Conservation (phyloP, 306 rosid species). For the Amphicarpaea edgeworthii region DNA sequence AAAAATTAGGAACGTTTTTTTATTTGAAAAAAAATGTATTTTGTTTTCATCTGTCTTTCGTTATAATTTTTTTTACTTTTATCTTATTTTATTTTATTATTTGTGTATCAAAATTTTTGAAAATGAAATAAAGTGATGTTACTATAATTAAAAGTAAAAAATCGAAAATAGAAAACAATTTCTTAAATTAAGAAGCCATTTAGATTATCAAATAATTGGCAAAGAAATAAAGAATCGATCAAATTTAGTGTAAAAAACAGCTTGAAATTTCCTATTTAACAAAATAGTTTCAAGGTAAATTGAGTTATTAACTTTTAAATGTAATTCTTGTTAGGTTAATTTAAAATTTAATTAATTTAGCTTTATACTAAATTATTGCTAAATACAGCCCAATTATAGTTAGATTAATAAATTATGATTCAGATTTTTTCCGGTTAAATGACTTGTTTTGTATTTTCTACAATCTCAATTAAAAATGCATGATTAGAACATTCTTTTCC, state of each 20-base stretch:
- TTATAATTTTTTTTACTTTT: too few relatives aligned
- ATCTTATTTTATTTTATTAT: background rate
- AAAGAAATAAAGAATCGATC: too few relatives aligned
- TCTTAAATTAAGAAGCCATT: background rate
- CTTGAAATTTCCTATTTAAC: too few relatives aligned
- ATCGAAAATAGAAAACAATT: background rate
- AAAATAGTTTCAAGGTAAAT: too few relatives aligned
- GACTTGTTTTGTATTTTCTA: background rate
- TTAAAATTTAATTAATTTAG: too few relatives aligned
- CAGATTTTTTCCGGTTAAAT: background rate
- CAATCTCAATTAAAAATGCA: background rate
- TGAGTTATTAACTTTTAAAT: too few relatives aligned
- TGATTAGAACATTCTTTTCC: background rate
- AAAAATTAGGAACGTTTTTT: background rate
- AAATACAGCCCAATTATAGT: background rate
- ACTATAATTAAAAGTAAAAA: background rate
- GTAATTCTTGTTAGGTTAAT: too few relatives aligned
- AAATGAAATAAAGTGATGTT: background rate
- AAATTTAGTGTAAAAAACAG: too few relatives aligned
- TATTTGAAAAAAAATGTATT: background rate
- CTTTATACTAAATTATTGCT: background rate
- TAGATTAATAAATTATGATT: background rate
- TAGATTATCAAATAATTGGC: too few relatives aligned
- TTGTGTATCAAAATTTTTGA: background rate
- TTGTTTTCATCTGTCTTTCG: too few relatives aligned